These are phyloP conservation scores for Coniochaeta prunicola DNA, from an alignment of 2,329 filamentous ascomycete genomes.

Conservation along the genomic window DNA sequence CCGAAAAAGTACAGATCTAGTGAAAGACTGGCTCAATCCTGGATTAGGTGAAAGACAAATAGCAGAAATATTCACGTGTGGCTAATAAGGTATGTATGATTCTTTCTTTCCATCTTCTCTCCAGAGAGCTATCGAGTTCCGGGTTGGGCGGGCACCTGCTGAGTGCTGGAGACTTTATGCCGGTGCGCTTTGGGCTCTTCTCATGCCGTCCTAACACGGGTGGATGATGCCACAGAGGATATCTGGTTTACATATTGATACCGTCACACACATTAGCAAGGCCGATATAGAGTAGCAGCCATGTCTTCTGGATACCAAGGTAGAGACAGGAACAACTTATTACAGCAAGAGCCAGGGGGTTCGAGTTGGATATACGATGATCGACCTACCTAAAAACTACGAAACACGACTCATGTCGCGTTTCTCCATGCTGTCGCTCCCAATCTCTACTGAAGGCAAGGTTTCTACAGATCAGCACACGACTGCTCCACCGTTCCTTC, in stretches of 20 bases:
- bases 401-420: not conserved
- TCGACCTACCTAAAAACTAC: not conserved
- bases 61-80: not conserved
- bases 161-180: not conserved
- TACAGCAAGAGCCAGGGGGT: not conserved
- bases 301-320: not conserved
- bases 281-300: not conserved
- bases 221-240: not conserved
- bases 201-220: not conserved
- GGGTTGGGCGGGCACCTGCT: not conserved
- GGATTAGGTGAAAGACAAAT: not conserved
- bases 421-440: not conserved
- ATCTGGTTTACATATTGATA: not conserved
- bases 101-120: not conserved
- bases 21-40: not conserved
- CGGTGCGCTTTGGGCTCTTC: not conserved
- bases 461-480: not conserved
- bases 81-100: not conserved
- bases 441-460: not conserved
- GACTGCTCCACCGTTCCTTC: not conserved
- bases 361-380: not conserved
- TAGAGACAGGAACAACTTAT: not conserved
- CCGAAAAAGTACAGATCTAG: not conserved
- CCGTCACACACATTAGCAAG: not conserved
- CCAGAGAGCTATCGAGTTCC: not conserved